Conservation (phyloP, 768 basidiomycete species). For the Harrya chromipes region DNA sequence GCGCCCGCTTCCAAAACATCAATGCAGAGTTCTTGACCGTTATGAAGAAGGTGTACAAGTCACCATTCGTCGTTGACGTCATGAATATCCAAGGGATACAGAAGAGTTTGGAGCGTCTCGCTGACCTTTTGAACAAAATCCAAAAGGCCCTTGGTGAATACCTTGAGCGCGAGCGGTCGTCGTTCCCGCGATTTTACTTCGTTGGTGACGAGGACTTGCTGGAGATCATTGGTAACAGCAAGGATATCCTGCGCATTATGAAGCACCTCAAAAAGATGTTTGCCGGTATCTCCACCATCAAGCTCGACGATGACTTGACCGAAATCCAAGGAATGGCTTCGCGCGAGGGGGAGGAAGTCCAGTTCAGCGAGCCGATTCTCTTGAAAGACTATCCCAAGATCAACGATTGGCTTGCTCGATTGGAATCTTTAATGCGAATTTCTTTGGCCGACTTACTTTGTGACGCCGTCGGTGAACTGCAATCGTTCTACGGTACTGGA, state of each 20-base stretch:
- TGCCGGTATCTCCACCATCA: constrained; percentile 90
- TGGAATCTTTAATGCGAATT: constrained; percentile 90
- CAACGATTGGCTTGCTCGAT: constrained; percentile 94
- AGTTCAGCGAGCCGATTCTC: constrained; percentile 76
- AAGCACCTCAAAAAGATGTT: constrained; percentile 99
- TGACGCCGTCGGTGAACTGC: constrained; percentile 76
- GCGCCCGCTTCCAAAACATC: constrained; percentile 97
- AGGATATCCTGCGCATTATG: constrained; percentile 96
- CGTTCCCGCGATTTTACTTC: constrained; percentile 99
- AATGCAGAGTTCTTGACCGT: constrained; percentile 96
- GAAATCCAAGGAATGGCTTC: constrained; percentile 94
- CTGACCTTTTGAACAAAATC: constrained; percentile 95
- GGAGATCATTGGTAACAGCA: constrained; percentile 99
- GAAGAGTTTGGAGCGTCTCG: constrained; percentile 94
- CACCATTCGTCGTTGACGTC: constrained; percentile 94
- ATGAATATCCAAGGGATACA: constrained; percentile 95
- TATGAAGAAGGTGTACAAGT: constrained; percentile 99
- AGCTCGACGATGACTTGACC: constrained; percentile 82
- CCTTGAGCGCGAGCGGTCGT: constrained; percentile 93
- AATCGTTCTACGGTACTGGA: constrained; percentile 72
- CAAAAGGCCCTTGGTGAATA: constrained; percentile 99
- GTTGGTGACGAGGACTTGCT: constrained; percentile 98
- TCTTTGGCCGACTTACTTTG: constrained; percentile 82
- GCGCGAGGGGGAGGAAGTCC: constrained; percentile 91
- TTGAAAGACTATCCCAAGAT: constrained; percentile 96